Conservation (phyloP, 352 stramenopile species). For the Phytophthora chlamydospora region DNA sequence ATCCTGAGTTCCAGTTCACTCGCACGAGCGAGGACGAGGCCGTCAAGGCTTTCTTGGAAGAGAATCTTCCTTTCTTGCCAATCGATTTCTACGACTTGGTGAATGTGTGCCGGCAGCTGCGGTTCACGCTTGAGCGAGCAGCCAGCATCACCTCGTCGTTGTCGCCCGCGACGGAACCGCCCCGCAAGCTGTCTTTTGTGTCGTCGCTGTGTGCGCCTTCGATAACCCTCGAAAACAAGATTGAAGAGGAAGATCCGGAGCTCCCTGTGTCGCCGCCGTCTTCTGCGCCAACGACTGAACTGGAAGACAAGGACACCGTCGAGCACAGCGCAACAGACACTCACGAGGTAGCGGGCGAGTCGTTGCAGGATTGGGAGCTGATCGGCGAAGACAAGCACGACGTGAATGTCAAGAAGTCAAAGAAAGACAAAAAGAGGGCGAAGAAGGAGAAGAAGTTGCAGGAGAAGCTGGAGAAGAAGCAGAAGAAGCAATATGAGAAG, state of each 20-base stretch:
- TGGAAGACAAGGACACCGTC: constrained; percentile 20
- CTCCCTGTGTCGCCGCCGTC: constrained; percentile 28
- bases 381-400: constrained; percentile 18
- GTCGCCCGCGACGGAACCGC: constrained; percentile 10
- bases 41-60: constrained; percentile 53
- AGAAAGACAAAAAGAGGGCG: constrained; percentile 34
- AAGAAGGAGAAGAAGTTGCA: constrained; percentile 36
- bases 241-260: constrained; percentile 35
- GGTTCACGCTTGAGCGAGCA: constrained; percentile 48
- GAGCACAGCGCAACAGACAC: constrained; percentile 13
- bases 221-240: constrained; percentile 20
- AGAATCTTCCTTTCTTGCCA: constrained; percentile 75
- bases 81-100: constrained; percentile 84
- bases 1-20: constrained; percentile 60
- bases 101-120: constrained; percentile 62
- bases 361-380: constrained; percentile 37
- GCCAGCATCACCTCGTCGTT: constrained; percentile 32
- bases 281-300: constrained; percentile 8
- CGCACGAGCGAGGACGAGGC: constrained; percentile 61
- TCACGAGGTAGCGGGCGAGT: constrained; percentile 17
- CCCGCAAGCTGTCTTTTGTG: constrained; percentile 36
- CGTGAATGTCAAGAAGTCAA: constrained; percentile 18
- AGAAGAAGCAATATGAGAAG: constrained; percentile 39
- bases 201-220: constrained; percentile 40
- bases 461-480: constrained; percentile 34